Conservation (phyloP, 768 basidiomycete species). For the Ramaria sp. region DNA sequence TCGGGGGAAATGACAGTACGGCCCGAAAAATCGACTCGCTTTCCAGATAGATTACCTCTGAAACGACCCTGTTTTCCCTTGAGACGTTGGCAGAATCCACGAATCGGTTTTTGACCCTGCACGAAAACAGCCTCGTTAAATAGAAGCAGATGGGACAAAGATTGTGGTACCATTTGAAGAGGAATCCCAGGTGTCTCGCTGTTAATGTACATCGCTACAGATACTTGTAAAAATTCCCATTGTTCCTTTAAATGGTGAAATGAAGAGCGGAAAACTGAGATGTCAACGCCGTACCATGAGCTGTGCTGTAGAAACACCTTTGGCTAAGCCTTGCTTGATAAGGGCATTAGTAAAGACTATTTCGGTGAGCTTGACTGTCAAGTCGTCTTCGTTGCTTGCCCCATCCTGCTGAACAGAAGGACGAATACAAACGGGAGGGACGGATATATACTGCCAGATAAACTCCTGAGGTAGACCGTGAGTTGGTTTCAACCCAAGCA, state of each 20-base stretch:
- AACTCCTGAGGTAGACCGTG: conserved; percentile 94
- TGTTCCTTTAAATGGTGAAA: conserved; percentile 52
- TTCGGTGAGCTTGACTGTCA: conserved; percentile 95
- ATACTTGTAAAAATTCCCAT: conserved; percentile 95
- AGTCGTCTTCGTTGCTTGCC: conserved; percentile 96
- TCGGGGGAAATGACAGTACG: conserved; percentile 99
- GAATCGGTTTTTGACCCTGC: conserved; percentile 81
- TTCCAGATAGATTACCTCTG: conserved; percentile 94
- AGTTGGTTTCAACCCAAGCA: conserved; percentile 80
- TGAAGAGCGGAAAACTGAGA: conserved; percentile 7
- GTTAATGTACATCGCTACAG: conserved; percentile 97
- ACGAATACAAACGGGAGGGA: conserved; percentile 94
- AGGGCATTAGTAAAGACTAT: conserved; percentile 91
- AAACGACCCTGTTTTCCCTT: conserved; percentile 99
- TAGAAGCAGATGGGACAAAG: background rate
- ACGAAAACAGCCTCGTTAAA: background rate
- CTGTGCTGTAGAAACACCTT: conserved; percentile 78
- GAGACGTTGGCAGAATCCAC: conserved; percentile 94
- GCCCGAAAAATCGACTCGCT: conserved; percentile 97
- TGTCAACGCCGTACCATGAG: conserved; percentile 56
- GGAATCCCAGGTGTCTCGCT: conserved; percentile 92
- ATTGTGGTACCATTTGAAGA: conserved; percentile 39
- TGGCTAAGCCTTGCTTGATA: conserved; percentile 80
- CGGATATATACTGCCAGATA: conserved; percentile 97
- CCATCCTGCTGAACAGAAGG: conserved; percentile 97